A percentile compares a stretch with the other conserved stretches of the same genome.
Evolutionary conservation across 176 grass and related monocot genomes (phyloP).

Genomic region (Oryza glaberrima): DNA sequence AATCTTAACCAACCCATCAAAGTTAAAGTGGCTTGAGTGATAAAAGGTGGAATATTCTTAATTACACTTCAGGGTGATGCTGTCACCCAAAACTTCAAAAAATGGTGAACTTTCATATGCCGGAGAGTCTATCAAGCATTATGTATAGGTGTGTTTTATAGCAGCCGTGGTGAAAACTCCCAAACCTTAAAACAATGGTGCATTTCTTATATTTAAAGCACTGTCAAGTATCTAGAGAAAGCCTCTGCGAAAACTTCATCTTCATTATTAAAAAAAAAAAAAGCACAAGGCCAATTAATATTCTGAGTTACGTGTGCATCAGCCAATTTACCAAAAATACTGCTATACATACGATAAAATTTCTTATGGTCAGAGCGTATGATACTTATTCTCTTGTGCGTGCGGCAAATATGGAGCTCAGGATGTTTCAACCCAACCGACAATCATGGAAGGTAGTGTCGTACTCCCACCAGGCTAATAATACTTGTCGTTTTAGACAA

Average conservation of each 20-base stretch:
- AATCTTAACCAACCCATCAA: not conserved
- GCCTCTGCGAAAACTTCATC: not conserved
- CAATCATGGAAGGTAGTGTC: too few relatives aligned
- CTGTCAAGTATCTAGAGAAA: conserved; percentile 5
- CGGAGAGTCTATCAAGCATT: not conserved
- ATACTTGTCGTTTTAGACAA: too few relatives aligned
- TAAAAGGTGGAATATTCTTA: not conserved
- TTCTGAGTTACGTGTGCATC: too few relatives aligned
- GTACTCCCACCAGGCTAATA: too few relatives aligned
- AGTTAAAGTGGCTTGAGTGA: not conserved
- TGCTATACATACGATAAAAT: too few relatives aligned
- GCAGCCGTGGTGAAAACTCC: not conserved
- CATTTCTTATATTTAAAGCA: not conserved
- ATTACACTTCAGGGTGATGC: not conserved
- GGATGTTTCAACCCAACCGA: too few relatives aligned
- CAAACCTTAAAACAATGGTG: not conserved
- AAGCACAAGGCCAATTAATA: too few relatives aligned
- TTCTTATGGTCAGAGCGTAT: too few relatives aligned
- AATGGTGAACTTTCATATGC: not conserved
- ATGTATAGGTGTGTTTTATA: not conserved
- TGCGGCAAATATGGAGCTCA: too few relatives aligned
- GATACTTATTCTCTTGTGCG: too few relatives aligned
- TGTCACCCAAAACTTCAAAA: not conserved
- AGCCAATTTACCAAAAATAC: not conserved
- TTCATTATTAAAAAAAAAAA: not conserved